phyloP scores from a whole-genome alignment of 805 yeast genomes.

The Diddensiella caesifluorescens region DNA sequence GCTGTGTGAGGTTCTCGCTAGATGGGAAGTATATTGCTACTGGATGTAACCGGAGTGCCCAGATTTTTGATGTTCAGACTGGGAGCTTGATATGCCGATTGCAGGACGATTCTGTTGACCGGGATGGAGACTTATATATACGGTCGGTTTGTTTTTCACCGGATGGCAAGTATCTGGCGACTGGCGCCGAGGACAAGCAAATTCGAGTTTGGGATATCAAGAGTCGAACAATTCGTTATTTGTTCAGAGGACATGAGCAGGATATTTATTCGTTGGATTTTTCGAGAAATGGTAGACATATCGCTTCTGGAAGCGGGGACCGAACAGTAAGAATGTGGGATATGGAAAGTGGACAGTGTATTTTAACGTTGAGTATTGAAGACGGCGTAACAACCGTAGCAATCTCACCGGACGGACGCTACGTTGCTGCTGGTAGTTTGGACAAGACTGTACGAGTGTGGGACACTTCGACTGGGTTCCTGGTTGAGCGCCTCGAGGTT shows the following conservation, averaged over 20 bases:
- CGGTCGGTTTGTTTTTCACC: slow-evolving; percentile 96
- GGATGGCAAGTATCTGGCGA: slow-evolving; percentile 86
- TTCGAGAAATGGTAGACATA: slow-evolving; percentile 87
- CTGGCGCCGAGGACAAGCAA: slow-evolving; percentile 73
- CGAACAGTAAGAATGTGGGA: slow-evolving; percentile 97
- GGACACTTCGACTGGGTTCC: slow-evolving; percentile 89
- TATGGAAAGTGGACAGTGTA: slow-evolving; percentile 80
- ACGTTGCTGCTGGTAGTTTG: slow-evolving; percentile 93
- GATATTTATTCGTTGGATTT: slow-evolving; percentile 94
- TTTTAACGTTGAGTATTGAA: slow-evolving; percentile 82
- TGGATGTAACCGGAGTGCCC: slow-evolving; percentile 94
- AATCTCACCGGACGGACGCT: slow-evolving; percentile 89
- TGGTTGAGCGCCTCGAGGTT: slow-evolving; percentile 87
- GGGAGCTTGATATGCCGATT: slow-evolving; percentile 85
- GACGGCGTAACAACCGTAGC: slow-evolving; percentile 99
- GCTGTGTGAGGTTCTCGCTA: slow-evolving; percentile 89
- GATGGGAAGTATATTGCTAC: slow-evolving; percentile 93
- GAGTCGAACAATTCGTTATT: slow-evolving; percentile 75
- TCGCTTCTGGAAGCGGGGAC: slow-evolving; percentile 95
- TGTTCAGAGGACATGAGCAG: slow-evolving; percentile 89
- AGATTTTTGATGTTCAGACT: slow-evolving; percentile 85
- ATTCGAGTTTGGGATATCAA: slow-evolving; percentile 95
- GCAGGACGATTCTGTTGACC: slow-evolving; percentile 71
- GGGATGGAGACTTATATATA: slow-evolving; percentile 80
- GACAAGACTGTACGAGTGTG: slow-evolving; percentile 95